phyloP scores from a whole-genome alignment of 331 rosid genomes.

The Acacia pycnantha region DNA sequence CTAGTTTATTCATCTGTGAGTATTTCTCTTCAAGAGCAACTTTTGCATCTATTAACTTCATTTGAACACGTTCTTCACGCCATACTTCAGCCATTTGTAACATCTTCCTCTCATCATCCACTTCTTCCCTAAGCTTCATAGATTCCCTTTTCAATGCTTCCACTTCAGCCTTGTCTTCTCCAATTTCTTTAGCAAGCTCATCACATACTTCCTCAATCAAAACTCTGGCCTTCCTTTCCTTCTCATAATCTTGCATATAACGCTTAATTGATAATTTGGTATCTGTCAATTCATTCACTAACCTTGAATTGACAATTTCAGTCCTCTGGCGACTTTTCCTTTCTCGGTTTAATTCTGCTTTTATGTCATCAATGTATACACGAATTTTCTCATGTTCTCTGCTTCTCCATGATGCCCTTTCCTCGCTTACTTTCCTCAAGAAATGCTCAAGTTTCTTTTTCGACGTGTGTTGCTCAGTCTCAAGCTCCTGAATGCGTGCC shows the following conservation, averaged over 20 bases:
- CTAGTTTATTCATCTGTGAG: constrained; percentile 82
- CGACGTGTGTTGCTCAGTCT: constrained; percentile 70
- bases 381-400: constrained; percentile 96
- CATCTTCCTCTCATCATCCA: constrained; percentile 91
- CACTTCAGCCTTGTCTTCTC: constrained; percentile 88
- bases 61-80: constrained; percentile 97
- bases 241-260: constrained; percentile 77
- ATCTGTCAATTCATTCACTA: constrained; percentile 88
- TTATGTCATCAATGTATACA: constrained; percentile 68
- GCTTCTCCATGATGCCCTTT: constrained; percentile 76
- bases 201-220: constrained; percentile 87
- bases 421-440: constrained; percentile 80
- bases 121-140: constrained; percentile 71
- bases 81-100: constrained; percentile 94
- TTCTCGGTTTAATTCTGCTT: constrained; percentile 69
- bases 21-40: constrained; percentile 86
- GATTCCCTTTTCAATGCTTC: constrained; percentile 74
- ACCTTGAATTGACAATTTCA: constrained; percentile 79
- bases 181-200: constrained; percentile 94
- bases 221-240: constrained; percentile 76
- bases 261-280: constrained; percentile 68
- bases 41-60: constrained; percentile 90
- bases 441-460: constrained; percentile 84
- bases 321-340: constrained; percentile 76
- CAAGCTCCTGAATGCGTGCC: constrained; percentile 78